Evolutionary conservation across 1,284 basidiomycete species (phyloP).

Genomic region (Apiotrichum veenhuisii): DNA sequence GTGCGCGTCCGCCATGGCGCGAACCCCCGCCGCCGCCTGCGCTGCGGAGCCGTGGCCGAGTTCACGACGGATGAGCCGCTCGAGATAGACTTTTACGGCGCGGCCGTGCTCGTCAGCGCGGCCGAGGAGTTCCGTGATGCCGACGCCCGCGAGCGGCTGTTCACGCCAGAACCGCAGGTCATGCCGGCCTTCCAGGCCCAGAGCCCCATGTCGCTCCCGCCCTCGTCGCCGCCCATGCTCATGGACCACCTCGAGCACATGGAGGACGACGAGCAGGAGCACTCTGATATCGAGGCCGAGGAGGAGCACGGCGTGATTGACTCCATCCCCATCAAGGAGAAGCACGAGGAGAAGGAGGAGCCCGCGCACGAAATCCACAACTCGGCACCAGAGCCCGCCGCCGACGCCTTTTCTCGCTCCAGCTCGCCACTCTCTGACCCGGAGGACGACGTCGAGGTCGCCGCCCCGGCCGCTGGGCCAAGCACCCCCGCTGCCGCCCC

Average conservation of each 20-base stretch:
- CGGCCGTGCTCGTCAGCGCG: conserved; percentile 21
- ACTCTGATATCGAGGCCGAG: conserved; percentile 10
- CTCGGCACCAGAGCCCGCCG: background rate
- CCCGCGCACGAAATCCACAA: background rate
- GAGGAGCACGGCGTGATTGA: conserved; percentile 2
- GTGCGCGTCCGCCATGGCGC: conserved; percentile 24
- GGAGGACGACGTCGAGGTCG: background rate
- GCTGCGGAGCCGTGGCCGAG: conserved; percentile 7
- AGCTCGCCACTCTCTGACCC: conserved; percentile 15
- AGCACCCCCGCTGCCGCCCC: background rate
- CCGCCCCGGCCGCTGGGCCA: background rate
- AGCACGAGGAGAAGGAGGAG: conserved; percentile 4
- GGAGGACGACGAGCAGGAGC: no score
- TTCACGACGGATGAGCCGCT: conserved; percentile 14
- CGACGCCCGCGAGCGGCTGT: conserved; percentile 11
- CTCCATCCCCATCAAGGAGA: background rate
- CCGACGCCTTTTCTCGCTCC: background rate
- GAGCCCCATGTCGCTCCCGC: conserved; percentile 16
- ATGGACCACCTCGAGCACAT: conserved; percentile 6
- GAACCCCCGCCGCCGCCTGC: conserved; percentile 8
- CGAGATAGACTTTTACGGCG: conserved; percentile 44
- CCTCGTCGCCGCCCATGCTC: conserved; percentile 16
- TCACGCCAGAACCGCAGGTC: conserved; percentile 6
- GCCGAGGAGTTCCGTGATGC: background rate
- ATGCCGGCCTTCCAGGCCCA: background rate